phyloP scores from a whole-genome alignment of 192 early-diverging fungal species.

The Linnemannia exigua region DNA sequence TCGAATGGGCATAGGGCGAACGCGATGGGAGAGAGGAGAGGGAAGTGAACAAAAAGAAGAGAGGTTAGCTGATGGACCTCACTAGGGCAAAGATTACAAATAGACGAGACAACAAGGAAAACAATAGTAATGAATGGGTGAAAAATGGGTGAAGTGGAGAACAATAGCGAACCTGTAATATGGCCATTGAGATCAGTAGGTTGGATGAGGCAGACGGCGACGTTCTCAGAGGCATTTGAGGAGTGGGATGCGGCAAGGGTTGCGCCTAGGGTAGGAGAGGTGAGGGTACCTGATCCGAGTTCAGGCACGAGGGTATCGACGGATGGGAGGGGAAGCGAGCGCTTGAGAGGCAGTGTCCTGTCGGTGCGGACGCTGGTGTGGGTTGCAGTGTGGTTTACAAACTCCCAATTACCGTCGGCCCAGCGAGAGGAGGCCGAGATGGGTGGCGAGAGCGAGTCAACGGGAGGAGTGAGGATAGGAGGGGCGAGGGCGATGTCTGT shows the following conservation, averaged over 20 bases:
- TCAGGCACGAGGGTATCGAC: conserved; percentile 20
- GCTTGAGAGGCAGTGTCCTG: conserved; percentile 12
- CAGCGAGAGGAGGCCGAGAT: conserved; percentile 32
- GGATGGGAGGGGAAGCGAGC: neutral
- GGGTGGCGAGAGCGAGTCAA: conserved; percentile 49
- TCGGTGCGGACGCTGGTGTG: conserved; percentile 35
- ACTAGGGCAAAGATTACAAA: neutral
- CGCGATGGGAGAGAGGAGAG: neutral
- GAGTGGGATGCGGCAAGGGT: conserved; percentile 25
- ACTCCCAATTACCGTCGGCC: conserved; percentile 44
- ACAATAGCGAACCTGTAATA: conserved; percentile 1
- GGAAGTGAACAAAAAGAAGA: neutral
- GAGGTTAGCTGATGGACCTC: neutral
- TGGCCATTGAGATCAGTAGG: conserved; percentile 43
- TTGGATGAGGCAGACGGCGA: conserved; percentile 14
- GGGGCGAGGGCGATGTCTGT: conserved; percentile 37
- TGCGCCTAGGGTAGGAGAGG: neutral
- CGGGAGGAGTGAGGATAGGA: conserved; percentile 53
- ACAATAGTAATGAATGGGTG: conserved; percentile 17
- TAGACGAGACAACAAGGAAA: neutral
- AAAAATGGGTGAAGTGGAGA: neutral
- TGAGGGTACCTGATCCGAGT: neutral
- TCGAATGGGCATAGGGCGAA: neutral
- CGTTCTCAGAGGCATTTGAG: conserved; percentile 24
- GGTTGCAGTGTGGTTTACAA: conserved; percentile 45